phyloP scores from a whole-genome alignment of 2,329 filamentous ascomycete species.

The Akanthomyces dipterigenus region DNA sequence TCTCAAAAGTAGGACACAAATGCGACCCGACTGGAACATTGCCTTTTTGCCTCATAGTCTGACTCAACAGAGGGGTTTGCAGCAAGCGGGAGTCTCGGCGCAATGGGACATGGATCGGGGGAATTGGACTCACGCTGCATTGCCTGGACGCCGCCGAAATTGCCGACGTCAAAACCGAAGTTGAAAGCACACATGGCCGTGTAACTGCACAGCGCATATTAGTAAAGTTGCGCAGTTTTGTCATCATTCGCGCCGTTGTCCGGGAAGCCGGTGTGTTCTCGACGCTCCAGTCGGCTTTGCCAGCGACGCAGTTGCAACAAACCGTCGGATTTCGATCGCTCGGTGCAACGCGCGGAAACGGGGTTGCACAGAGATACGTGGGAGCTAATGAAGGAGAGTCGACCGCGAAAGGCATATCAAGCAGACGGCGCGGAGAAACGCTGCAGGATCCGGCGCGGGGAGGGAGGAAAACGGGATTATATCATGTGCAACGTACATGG shows the following conservation, averaged over 20 bases:
- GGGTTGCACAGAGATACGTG: neutral
- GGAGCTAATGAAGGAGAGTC: neutral
- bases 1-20: neutral
- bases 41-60: neutral
- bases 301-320: neutral
- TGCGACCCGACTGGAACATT: neutral
- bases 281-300: too few relatives aligned
- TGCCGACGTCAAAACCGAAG: conserved; percentile 23
- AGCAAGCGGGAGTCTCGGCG: neutral
- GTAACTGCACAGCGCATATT: conserved; percentile 14
- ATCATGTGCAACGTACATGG: neutral
- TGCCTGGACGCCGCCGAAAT: conserved; percentile 20
- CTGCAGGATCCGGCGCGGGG: neutral
- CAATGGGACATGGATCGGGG: neutral
- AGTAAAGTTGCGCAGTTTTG: neutral
- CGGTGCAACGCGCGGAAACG: neutral
- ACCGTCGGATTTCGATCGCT: neutral
- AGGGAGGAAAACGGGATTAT: neutral
- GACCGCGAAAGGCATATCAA: neutral
- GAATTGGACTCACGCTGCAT: conserved; percentile 15
- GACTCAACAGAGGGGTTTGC: neutral
- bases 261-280: too few relatives aligned
- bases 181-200: conserved; percentile 21
- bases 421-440: neutral
- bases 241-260: too few relatives aligned